Evolutionary conservation across 345 rosid genomes (phyloP).

Genomic region (Arabidopsis thaliana): DNA sequence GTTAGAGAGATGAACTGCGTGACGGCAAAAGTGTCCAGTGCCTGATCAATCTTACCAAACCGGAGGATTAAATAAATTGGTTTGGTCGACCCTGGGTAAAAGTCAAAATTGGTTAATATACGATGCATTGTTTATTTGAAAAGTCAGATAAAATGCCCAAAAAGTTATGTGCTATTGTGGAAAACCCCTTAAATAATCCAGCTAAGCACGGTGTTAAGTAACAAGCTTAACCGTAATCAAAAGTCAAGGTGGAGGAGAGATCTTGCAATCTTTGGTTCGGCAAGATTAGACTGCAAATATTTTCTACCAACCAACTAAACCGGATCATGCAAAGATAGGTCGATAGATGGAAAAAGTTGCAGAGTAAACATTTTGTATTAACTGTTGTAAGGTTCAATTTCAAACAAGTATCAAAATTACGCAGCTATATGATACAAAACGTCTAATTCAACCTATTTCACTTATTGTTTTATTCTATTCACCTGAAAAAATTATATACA

Average conservation of each 20-base stretch:
- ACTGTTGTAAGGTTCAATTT: too few species aligned
- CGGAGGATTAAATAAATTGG: conserved; percentile 11
- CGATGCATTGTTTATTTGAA: not conserved
- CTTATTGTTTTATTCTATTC: conserved; percentile 5
- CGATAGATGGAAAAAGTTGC: not conserved
- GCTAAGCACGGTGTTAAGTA: not conserved
- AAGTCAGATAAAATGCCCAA: not conserved
- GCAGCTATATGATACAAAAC: not conserved
- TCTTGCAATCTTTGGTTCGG: not conserved
- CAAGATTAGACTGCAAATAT: not conserved
- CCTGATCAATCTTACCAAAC: conserved; percentile 6
- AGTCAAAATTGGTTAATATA: not conserved
- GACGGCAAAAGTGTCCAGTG: not conserved
- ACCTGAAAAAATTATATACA: not conserved
- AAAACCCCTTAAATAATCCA: not conserved
- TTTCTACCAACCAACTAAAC: not conserved
- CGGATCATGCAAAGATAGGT: not conserved
- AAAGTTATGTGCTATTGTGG: not conserved
- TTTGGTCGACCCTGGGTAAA: not conserved
- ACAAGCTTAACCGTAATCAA: not conserved
- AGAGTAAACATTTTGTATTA: not conserved
- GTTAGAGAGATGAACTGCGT: conserved; percentile 18
- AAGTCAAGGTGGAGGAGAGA: not conserved
- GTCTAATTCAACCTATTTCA: conserved; percentile 5
- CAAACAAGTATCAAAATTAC: too few species aligned